Base-by-base conservation (phyloP, 495 filamentous ascomycete genomes). In the Coniosporium apollinis region DNA sequence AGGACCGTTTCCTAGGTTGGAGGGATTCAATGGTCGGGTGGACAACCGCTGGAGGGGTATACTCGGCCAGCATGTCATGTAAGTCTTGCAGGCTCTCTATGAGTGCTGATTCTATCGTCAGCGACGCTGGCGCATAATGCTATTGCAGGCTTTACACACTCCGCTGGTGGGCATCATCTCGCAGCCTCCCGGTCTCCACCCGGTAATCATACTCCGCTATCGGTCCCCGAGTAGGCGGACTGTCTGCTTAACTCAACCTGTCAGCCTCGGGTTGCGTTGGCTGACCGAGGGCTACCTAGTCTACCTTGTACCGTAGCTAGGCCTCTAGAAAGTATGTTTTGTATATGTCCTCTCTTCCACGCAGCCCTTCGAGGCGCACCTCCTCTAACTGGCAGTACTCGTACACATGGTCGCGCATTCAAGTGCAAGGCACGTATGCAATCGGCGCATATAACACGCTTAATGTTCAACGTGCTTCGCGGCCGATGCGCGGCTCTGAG, bases 151-250 rank as follows among this genome's bases (percentile, higher is more conserved):
- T 5, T 9, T 33, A 34, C 65, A 46, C 55, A 83, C 82, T 81
- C 65, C 91, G 63, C 51, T 97, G 89, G 48, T 94, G 82, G 32
- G 82, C 69, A 50, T 97, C 89, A 55, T 96, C 81, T 35, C 76
- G 65, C 33, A 97, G 54, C 38, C 71, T 55, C 11, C 82, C 81
- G 32, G 61, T 55, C 26, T 67, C 59, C 10, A 97, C 84, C 28
- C 87, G 70, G 20, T 61, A 57, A 46, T 94, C 77, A 52, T 97
- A 97, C 55, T 94, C 89, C 30, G 71, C 66, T 45, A 94, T 57
- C 1, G 89, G 89, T 1, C 87, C 87, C 6, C 36, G n/a, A n/a
- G n/a, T n/a, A n/a, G n/a, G n/a, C n/a, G n/a, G n/a, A n/a, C n/a
- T n/a, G n/a, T n/a, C n/a, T n/a, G n/a, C n/a, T n/a, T n/a, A n/a